Percentiles rank a stretch among this genome's conserved stretches.
These are phyloP conservation scores for Syzygium aromaticum DNA, from an alignment of 345 rosid species.

Conservation along the genomic window DNA sequence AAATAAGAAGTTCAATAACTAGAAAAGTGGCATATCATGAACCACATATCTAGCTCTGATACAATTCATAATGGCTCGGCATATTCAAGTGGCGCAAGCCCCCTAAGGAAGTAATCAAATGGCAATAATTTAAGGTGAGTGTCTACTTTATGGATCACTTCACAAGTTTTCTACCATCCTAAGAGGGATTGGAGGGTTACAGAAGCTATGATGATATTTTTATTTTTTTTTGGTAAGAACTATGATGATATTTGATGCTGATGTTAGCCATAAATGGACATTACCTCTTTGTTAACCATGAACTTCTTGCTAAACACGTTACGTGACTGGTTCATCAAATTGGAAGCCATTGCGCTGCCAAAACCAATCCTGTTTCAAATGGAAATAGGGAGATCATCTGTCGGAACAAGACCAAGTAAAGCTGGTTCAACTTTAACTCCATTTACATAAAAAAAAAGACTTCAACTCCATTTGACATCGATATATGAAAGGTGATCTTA, in stretches of 20 bases:
- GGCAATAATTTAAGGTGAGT: neutral
- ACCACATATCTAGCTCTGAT: neutral
- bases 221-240: no score
- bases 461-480: neutral
- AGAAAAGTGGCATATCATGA: neutral
- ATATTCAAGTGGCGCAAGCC: neutral
- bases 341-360: constrained; percentile 89
- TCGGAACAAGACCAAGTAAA: neutral
- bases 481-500: neutral
- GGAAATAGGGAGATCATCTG: neutral
- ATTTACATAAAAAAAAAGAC: neutral
- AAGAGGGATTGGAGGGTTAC: neutral
- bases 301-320: constrained; percentile 77
- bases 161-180: neutral
- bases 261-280: neutral
- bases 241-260: neutral
- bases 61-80: neutral
- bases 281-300: constrained; percentile 60
- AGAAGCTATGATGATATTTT: neutral
- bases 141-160: neutral
- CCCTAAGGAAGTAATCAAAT: neutral
- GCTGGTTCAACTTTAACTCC: neutral
- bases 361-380: constrained; percentile 64
- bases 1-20: neutral
- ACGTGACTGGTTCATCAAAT: constrained; percentile 80